phyloP scores from a whole-genome alignment of 1,284 basidiomycete species.

The Leccinum pachyderme region DNA sequence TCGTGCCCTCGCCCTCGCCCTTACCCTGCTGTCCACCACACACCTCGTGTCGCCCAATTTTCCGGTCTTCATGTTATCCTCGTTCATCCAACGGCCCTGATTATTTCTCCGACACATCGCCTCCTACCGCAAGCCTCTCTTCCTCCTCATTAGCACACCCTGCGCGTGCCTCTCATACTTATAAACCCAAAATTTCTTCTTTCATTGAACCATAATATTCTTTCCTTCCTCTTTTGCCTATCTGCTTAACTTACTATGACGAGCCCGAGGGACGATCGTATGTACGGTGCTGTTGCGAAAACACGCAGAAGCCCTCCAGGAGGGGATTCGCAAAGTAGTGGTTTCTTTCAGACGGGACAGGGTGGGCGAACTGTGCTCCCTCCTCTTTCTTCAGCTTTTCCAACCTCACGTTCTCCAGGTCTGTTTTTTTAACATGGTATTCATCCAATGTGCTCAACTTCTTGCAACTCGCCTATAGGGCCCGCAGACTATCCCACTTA shows the following conservation, averaged over 20 bases:
- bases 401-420: constrained; percentile 84
- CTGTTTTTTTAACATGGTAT: constrained; percentile 57
- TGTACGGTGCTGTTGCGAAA: constrained; percentile 55
- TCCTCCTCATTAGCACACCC: constrained; percentile 32
- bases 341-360: constrained; percentile 73
- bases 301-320: constrained; percentile 57
- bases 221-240: constrained; percentile 45
- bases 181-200: constrained; percentile 44
- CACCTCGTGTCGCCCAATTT: constrained; percentile 42
- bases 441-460: constrained; percentile 53
- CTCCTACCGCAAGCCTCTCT: constrained; percentile 36
- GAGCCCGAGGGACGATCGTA: constrained; percentile 57
- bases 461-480: constrained; percentile 47
- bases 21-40: constrained; percentile 39
- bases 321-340: constrained; percentile 55
- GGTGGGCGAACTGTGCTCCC: constrained; percentile 84
- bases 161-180: constrained; percentile 45
- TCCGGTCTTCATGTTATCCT: constrained; percentile 47
- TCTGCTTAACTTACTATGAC: constrained; percentile 59
- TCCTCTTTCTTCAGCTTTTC: constrained; percentile 79
- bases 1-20: constrained; percentile 36
- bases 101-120: constrained; percentile 42
- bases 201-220: constrained; percentile 54
- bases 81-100: constrained; percentile 43
- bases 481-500: constrained; percentile 55